Conservation (phyloP, 2,329 filamentous ascomycete genomes). For the Cladosporium velox region DNA sequence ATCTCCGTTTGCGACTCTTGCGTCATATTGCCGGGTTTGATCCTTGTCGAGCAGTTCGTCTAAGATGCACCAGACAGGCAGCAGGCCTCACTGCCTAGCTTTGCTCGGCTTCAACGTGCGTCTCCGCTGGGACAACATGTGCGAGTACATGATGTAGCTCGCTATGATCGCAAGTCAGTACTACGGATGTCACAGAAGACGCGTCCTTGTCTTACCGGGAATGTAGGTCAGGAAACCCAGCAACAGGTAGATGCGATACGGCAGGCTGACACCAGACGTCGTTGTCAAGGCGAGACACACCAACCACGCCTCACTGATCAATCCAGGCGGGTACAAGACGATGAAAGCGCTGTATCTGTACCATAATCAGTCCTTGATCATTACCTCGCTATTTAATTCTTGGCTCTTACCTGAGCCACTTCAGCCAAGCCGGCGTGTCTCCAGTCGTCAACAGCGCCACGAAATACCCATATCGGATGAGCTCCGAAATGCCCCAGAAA, state of each 20-base stretch:
- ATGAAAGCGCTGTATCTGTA: conserved; percentile 8
- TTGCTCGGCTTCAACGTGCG: not conserved
- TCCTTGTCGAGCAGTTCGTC: not conserved
- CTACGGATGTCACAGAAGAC: not conserved
- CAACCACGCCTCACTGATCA: conserved; percentile 3
- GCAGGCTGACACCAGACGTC: not conserved
- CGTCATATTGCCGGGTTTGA: not conserved
- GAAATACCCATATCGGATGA: conserved; percentile 4
- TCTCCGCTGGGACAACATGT: conserved; percentile 1
- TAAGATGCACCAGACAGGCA: not conserved
- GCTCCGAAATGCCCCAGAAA: not conserved
- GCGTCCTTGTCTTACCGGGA: not conserved
- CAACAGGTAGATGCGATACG: not conserved
- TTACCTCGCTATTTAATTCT: too few species aligned
- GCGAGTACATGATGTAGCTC: conserved; percentile 9
- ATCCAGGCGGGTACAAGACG: conserved; percentile 6
- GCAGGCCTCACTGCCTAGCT: not conserved
- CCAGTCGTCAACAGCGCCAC: not conserved
- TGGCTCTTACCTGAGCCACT: conserved; percentile 1
- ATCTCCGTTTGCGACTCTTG: not conserved
- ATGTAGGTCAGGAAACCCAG: not conserved
- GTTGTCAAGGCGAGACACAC: conserved; percentile 3
- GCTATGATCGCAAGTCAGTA: not conserved
- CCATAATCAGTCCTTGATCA: not conserved
- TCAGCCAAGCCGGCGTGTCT: not conserved